These are phyloP conservation scores for Maudiozyma humilis DNA, from an alignment of 1,139 yeast genomes.

Conservation along the genomic window DNA sequence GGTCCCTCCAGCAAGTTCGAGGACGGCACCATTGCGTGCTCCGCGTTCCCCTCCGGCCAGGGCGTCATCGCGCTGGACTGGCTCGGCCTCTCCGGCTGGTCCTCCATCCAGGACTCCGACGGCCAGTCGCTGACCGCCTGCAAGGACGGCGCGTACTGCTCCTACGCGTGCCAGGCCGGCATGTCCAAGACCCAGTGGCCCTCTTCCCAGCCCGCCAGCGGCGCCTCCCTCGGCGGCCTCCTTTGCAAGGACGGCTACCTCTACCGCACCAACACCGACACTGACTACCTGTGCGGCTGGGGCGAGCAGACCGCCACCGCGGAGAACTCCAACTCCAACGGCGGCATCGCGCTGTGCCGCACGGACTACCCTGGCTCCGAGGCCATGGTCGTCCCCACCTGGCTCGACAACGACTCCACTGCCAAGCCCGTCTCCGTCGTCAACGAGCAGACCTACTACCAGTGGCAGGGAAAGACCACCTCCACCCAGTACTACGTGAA, in stretches of 20 bases:
- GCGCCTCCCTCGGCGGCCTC: slow-evolving; percentile 89
- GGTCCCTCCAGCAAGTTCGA: slow-evolving; percentile 41
- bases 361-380: slow-evolving; percentile 99
- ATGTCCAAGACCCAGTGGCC: slow-evolving; percentile 99
- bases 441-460: slow-evolving; percentile 64
- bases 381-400: slow-evolving; percentile 93
- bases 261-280: slow-evolving; percentile 61
- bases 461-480: slow-evolving; percentile 75
- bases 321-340: slow-evolving; percentile 51
- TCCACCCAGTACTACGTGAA: slow-evolving; percentile 96
- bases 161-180: slow-evolving; percentile 95
- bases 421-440: slow-evolving; percentile 68
- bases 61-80: slow-evolving; percentile 84
- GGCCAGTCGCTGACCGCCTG: slow-evolving; percentile 60
- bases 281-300: slow-evolving; percentile 72
- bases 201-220: slow-evolving; percentile 66
- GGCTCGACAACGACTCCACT: slow-evolving; percentile 56
- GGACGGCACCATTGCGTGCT: slow-evolving; percentile 76
- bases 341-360: slow-evolving; percentile 80
- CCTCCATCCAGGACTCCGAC: slow-evolving; percentile 63
- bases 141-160: slow-evolving; percentile 85
- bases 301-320: slow-evolving; percentile 65
- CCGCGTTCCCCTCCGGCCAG: slow-evolving; percentile 70
- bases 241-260: slow-evolving; percentile 71
- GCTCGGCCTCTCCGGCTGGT: slow-evolving; percentile 85